Base-by-base conservation (phyloP, 1,139 yeast species). In the Yarrowia galli region DNA sequence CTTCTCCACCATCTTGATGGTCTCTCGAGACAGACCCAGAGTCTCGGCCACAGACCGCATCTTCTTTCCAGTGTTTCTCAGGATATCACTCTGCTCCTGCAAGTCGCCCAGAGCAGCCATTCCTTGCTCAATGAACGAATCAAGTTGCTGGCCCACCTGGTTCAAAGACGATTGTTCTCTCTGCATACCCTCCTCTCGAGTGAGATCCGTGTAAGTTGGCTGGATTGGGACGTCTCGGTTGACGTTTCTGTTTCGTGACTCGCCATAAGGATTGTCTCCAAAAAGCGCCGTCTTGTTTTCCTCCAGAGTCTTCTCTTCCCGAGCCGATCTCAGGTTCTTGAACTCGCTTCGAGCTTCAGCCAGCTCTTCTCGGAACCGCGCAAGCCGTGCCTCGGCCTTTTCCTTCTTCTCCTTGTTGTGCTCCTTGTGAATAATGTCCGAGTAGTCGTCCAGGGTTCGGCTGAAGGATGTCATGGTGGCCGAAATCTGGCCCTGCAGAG, bases 111-210 rank as follows among this genome's bases (percentile, higher is more conserved):
- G 85, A 1, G 97, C 92, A 68, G 86, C 85, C 70, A 89, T 87
- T 0, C 98, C 98, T 87, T 92, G 89, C 74, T 91, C 98, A 67
- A 95, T 79, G 64, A 95, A 92, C 72, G 91, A 92, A 75, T 95
- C 99, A 71, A 95, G 80, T 75, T 91, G 97, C 69, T 87, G 88
- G 42, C 90, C 87, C 0, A 97, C 92, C 69, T 91, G 81, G 35
- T 84, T 83, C 68, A 95, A 81, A 10, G 89, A 84, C 68, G 85
- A 84, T 48, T 83, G 83, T 75, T 92, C 98, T 70, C 87, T 85
- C 69, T 84, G 81, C 68, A 91, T 79, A 0, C 96, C 96, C 69
- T 90, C 89, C 71, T 82, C 85, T 72, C 83, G 70, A 68, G 77
- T 65, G 58, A 77, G 71, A 60, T 71, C 69, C 9, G 71, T 68